phyloP scores from a whole-genome alignment of 75 land plant genomes.

The Larix kaempferi region DNA sequence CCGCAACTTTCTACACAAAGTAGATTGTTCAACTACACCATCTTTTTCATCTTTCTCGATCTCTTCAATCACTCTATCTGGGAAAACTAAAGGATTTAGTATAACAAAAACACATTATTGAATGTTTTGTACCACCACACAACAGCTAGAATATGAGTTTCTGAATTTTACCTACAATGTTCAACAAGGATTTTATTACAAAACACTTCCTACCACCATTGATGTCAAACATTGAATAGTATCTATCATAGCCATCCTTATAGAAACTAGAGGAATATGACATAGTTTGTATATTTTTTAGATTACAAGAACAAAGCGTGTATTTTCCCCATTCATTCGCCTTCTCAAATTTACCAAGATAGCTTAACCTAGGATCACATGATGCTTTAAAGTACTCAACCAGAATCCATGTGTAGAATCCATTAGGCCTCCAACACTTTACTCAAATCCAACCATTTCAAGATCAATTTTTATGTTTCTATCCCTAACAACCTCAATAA shows the following conservation, averaged over 20 bases:
- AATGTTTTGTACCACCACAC: too few relatives aligned
- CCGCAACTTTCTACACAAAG: constrained; percentile 50
- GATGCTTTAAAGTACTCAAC: not conserved
- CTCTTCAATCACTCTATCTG: constrained; percentile 29
- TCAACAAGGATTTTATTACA: not conserved
- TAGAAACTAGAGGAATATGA: not conserved
- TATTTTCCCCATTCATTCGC: not conserved
- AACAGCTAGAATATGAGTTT: too few relatives aligned
- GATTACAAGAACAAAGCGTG: not conserved
- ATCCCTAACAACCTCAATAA: too few relatives aligned
- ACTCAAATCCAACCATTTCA: too few relatives aligned
- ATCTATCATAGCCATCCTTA: not conserved
- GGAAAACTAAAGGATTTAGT: constrained; percentile 59
- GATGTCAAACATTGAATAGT: not conserved
- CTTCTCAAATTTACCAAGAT: not conserved
- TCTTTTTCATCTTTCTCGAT: constrained; percentile 45
- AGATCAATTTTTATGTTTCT: too few relatives aligned
- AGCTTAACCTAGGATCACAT: not conserved
- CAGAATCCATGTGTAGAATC: not conserved
- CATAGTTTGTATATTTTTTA: not conserved
- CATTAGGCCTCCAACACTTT: too few relatives aligned
- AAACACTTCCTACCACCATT: not conserved
- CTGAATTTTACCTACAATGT: constrained; percentile 1
- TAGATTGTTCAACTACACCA: constrained; percentile 21
- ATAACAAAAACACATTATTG: too few relatives aligned